Base-by-base conservation (phyloP, 768 basidiomycete genomes). In the Clavulina sp. region DNA sequence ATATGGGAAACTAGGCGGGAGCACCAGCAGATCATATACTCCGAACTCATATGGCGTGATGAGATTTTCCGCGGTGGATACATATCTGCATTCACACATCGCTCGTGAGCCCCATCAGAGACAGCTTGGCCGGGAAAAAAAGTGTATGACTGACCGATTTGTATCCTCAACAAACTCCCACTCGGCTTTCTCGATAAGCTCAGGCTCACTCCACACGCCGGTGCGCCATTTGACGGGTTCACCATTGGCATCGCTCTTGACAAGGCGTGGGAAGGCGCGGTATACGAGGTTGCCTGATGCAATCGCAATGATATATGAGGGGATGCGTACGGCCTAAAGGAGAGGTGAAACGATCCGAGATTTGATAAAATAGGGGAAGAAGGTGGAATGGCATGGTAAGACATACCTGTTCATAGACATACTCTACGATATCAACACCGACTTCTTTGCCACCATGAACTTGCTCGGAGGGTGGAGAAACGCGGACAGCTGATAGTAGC, bases 131-230 rank as follows among this genome's bases (percentile, higher is more conserved):
- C 13, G 28, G 5, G 13, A 49, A 33, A 29, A n/a, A 30, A 7
- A 33, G 16, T 49, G 24, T 28, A 21, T 3, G 88, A 84, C 73
- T 75, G 18, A 78, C 74, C 73, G 74, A 16, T 78, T 74, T 2
- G 87, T 88, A 60, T 95, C 88, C 54, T 82, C 78, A 53, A 73
- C 77, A 60, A 96, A 96, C 63, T 96, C 92, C 76, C 82, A 81
- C 59, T 77, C 82, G 0, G 81, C 77, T 2, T 69, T 72, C 0
- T 86, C 79, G 54, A 93, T 73, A 28, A 81, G 61, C 58, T 81
- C 78, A 0, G 89, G 88, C 65, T 95, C 88, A 1, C 88, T 78
- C 92, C 92, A 96, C 4, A 91, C 73, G 1, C 92, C 91, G 16
- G 72, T 78, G 13, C 66, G 78, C 84, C 92, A 88, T 19, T 69